Conservation (phyloP, 1,139 yeast genomes). For the Candida sp. region DNA sequence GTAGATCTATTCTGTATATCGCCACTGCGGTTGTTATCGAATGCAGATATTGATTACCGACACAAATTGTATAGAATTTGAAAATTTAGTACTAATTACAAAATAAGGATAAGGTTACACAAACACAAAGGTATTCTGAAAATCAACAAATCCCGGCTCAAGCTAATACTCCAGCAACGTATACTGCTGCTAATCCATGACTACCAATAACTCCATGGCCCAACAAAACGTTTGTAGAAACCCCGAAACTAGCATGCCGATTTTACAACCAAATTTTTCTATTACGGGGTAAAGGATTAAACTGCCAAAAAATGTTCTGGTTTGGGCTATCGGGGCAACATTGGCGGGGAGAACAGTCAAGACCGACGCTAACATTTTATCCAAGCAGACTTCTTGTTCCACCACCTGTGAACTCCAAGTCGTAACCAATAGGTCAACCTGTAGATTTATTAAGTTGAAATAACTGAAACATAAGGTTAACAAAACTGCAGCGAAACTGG, state of each 20-base stretch:
- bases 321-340: constrained; percentile 32
- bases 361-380: constrained; percentile 12
- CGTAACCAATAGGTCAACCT: constrained; percentile 37
- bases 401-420: constrained; percentile 33
- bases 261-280: constrained; percentile 21
- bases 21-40: too few species aligned
- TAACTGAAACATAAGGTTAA: too few species aligned
- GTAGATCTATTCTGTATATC: too few species aligned
- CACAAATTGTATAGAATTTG: too few species aligned
- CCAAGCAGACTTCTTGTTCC: constrained; percentile 25
- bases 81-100: too few species aligned
- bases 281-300: constrained; percentile 26
- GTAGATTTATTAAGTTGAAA: too few species aligned
- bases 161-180: constrained; percentile 33
- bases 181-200: constrained; percentile 28
- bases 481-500: too few species aligned
- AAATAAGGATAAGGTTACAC: too few species aligned
- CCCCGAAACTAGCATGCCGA: constrained; percentile 26
- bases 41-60: too few species aligned
- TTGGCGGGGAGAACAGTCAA: constrained; percentile 18
- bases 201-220: constrained; percentile 35
- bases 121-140: too few species aligned
- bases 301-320: constrained; percentile 32
- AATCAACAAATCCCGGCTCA: constrained; percentile 35
- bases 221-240: too few species aligned